Evolutionary conservation across 768 basidiomycete species (phyloP).

Genomic region (Phallus indusiatus): DNA sequence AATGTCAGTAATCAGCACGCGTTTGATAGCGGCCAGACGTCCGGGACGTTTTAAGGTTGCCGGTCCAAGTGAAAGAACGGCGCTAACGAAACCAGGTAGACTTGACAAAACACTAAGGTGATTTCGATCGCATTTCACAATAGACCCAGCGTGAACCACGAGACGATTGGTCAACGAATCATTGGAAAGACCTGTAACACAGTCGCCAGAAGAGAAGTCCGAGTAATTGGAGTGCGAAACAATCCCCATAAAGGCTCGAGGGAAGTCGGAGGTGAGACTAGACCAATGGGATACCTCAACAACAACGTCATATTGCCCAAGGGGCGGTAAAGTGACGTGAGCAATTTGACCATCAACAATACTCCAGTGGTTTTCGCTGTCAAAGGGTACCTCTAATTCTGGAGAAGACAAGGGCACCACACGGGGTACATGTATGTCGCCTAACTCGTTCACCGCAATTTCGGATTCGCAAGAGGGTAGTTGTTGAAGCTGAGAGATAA

Average conservation of each 20-base stretch:
- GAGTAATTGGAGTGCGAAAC: not conserved
- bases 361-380: constrained; percentile 10
- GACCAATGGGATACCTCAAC: constrained; percentile 11
- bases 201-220: constrained; percentile 2
- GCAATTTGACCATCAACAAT: constrained; percentile 1
- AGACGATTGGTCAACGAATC: constrained; percentile 40
- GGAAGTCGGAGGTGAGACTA: not conserved
- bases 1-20: not conserved
- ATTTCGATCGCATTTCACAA: constrained; percentile 1
- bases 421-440: constrained; percentile 22
- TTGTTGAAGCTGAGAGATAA: not conserved
- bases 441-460: constrained; percentile 20
- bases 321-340: not conserved
- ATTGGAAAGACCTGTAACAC: constrained; percentile 31
- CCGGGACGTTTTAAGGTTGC: constrained; percentile 12
- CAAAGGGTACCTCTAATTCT: constrained; percentile 1
- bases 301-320: constrained; percentile 3
- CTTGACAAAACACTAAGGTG: constrained; percentile 2
- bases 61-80: constrained; percentile 14
- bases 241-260: constrained; percentile 5
- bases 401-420: constrained; percentile 19
- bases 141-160: constrained; percentile 4
- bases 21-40: constrained; percentile 11
- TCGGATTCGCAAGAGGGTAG: constrained; percentile 9
- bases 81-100: constrained; percentile 14